Base-by-base conservation (phyloP, 2,329 filamentous ascomycete genomes). In the Lomentospora prolificans region DNA sequence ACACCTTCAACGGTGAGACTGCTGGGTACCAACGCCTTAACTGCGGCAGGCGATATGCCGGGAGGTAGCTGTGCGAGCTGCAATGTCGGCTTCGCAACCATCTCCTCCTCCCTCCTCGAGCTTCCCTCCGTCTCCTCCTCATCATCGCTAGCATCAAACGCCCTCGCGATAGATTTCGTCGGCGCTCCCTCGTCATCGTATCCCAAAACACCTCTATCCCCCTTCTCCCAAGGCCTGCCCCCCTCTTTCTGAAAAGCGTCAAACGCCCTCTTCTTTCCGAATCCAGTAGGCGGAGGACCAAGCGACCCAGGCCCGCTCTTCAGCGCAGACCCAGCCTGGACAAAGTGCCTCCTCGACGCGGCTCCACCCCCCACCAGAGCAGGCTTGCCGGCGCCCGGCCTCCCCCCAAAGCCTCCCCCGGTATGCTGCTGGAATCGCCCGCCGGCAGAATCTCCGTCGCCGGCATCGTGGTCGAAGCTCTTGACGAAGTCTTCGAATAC, bases 401-500 rank as follows among this genome's bases (percentile, higher is more conserved):
- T n/a, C 9, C 24, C 14, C n/a, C 27, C 53, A 9, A 14, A 25
- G 17, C 27, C 53, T 9, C 44, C 44, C 58, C 55, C 2, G 33
- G 44, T 19, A 50, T 56, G 27, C 51, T 55, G 39, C 14, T 41
- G 51, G 51, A 24, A 36, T 25, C 51, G n/a, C 9, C 51, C 51
- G 9, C 51, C 51, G 4, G 4, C n/a, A 50, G 60, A 58, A 24
- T 71, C 66, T 57, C 74, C 69, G 46, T 77, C 74, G 41, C 78
- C 75, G 25, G 80, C 79, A 36, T 85, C 81, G 58, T 79, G 75
- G 48, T 84, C 84, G 63, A 89, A 88, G 56, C 80, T 90, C 70
- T 92, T 92, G 57, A 94, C 82, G 62, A 96, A 96, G 61, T 92
- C 89, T 62, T 90, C 84, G 68, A 91, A 88, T 1, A 90, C 89